Percentiles rank a stretch among this genome's conserved stretches.
phyloP scores from a whole-genome alignment of 179 eudicot species.

The Camellia oleifera region DNA sequence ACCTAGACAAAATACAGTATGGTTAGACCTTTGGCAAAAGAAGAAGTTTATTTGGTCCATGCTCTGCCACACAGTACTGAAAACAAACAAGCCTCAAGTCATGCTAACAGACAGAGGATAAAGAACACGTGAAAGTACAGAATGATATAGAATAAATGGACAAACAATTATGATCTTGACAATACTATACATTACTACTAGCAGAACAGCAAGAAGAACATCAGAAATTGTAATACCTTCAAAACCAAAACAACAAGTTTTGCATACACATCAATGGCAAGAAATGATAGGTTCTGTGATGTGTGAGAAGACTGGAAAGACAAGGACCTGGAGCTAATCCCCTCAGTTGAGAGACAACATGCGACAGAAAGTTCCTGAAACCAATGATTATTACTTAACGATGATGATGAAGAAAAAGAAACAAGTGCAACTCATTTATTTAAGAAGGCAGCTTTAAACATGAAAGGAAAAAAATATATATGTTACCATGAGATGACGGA shows the following conservation, averaged over 20 bases:
- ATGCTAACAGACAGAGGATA: background rate
- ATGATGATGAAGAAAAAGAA: background rate
- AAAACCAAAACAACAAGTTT: conserved; percentile 66
- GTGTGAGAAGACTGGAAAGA: conserved; percentile 49
- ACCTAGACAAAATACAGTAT: conserved; percentile 8
- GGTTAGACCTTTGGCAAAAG: conserved; percentile 71
- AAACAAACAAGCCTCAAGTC: conserved; percentile 32
- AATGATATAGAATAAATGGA: background rate
- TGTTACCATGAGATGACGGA: conserved; percentile 58
- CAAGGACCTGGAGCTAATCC: conserved; percentile 13
- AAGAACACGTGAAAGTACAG: background rate
- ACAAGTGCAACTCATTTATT: background rate
- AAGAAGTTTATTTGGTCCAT: conserved; percentile 64
- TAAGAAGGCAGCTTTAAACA: background rate
- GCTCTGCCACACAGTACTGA: conserved; percentile 49
- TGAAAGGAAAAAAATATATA: background rate
- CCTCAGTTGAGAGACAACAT: conserved; percentile 38
- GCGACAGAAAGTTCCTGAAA: conserved; percentile 68
- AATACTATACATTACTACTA: background rate
- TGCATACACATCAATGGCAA: conserved; percentile 85
- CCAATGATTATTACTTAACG: background rate
- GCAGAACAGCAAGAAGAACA: background rate
- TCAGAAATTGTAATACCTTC: conserved; percentile 48
- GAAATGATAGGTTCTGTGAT: conserved; percentile 63
- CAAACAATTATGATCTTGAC: background rate